A percentile compares a stretch with the other conserved stretches of the same genome.
Evolutionary conservation across 1,284 basidiomycete species (phyloP).

Genomic region (Cutaneotrichosporon sp.): DNA sequence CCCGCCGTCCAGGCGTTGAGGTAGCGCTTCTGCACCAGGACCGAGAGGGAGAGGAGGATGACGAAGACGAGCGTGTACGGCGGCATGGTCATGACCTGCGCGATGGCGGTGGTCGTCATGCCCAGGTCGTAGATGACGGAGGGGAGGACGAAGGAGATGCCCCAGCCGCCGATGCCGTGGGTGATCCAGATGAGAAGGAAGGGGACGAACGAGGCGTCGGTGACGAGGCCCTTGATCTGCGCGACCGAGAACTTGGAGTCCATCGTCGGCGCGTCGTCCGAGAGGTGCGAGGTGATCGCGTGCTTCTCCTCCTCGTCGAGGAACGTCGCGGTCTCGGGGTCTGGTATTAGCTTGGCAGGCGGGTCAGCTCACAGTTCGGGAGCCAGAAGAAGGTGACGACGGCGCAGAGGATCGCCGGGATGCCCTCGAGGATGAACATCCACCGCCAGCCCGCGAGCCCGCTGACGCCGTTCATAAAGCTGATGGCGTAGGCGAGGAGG

Average conservation of each 20-base stretch:
- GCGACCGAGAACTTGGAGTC: constrained; percentile 1
- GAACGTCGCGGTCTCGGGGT: constrained; percentile 13
- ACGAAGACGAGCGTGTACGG: constrained; percentile 23
- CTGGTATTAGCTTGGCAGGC: not conserved
- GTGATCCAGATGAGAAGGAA: constrained; percentile 18
- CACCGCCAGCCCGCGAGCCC: constrained; percentile 39
- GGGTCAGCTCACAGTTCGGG: constrained; percentile 48
- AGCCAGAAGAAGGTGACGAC: constrained; percentile 54
- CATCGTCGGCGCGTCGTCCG: constrained; percentile 11
- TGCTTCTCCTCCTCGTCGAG: constrained; percentile 7
- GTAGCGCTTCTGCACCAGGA: constrained; percentile 2
- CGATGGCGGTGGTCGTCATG: constrained; percentile 13
- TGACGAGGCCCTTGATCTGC: constrained; percentile 5
- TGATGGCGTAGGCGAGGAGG: constrained; percentile 37
- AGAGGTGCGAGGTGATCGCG: constrained; percentile 8
- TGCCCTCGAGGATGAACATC: constrained; percentile 59
- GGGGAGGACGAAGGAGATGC: constrained; percentile 19
- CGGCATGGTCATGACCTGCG: constrained; percentile 22
- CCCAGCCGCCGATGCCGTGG: constrained; percentile 21
- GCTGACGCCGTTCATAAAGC: constrained; percentile 34
- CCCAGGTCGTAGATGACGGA: constrained; percentile 19
- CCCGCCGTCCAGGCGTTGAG: constrained; percentile 12
- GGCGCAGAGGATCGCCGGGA: constrained; percentile 37
- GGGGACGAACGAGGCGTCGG: constrained; percentile 8
- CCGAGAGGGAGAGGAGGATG: constrained; percentile 14